Evolutionary conservation across 331 rosid species (phyloP).

Genomic region (Saraca asoca): DNA sequence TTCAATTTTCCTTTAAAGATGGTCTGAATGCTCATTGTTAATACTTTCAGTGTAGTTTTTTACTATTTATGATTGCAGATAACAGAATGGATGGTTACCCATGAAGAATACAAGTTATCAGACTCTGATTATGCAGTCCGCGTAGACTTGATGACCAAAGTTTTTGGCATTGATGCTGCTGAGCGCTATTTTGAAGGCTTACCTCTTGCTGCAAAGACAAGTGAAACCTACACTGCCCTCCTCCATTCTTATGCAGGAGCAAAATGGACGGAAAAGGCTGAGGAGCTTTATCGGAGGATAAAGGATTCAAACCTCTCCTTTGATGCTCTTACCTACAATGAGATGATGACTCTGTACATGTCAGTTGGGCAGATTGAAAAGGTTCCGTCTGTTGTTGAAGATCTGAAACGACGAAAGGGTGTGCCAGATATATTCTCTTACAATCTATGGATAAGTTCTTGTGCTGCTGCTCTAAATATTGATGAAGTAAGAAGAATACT

Average conservation of each 20-base stretch:
- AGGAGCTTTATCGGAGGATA: slow-evolving; percentile 62
- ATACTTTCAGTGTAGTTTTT: slow-evolving; percentile 4
- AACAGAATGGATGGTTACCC: slow-evolving; percentile 85
- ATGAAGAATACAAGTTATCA: slow-evolving; percentile 54
- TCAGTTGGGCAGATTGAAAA: slow-evolving; percentile 85
- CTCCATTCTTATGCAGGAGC: slow-evolving; percentile 83
- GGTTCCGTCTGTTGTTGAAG: slow-evolving; percentile 70
- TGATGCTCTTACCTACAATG: slow-evolving; percentile 75
- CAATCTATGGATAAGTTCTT: slow-evolving; percentile 89
- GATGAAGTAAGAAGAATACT: slow-evolving; percentile 64
- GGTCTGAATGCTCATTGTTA: not conserved
- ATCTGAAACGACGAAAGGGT: slow-evolving; percentile 59
- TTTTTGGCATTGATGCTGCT: slow-evolving; percentile 86
- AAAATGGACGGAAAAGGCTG: slow-evolving; percentile 78
- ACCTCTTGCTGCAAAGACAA: slow-evolving; percentile 61
- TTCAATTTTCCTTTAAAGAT: not conserved
- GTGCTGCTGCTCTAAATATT: slow-evolving; percentile 68
- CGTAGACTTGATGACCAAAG: slow-evolving; percentile 83
- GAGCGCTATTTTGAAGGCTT: slow-evolving; percentile 89
- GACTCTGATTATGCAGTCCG: slow-evolving; percentile 79
- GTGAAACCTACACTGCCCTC: slow-evolving; percentile 82
- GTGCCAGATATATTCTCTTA: slow-evolving; percentile 82
- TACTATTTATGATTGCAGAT: slow-evolving; percentile 59
- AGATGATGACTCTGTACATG: slow-evolving; percentile 93
- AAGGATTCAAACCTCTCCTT: slow-evolving; percentile 56